Conservation (phyloP, 2,329 filamentous ascomycete genomes). For the Colletotrichum zoysiae region DNA sequence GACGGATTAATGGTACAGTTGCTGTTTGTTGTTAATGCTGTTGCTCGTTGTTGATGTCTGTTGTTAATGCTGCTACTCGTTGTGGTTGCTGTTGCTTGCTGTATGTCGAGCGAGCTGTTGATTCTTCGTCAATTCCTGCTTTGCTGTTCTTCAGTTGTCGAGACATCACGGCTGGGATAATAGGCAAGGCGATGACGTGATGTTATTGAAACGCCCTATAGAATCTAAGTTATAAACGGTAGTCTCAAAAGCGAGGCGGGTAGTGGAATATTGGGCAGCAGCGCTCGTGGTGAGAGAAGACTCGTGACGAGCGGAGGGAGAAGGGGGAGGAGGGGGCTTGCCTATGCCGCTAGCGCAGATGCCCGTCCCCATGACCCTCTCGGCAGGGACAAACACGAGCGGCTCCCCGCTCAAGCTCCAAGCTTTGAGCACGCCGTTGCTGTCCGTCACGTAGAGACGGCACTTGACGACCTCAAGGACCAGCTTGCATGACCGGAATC, state of each 20-base stretch:
- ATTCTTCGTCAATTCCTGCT: not conserved
- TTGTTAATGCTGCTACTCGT: not conserved
- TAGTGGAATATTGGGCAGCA: slow-evolving; percentile 19
- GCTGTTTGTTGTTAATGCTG: not conserved
- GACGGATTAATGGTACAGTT: not conserved
- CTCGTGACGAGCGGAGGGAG: slow-evolving; percentile 25
- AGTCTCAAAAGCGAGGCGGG: slow-evolving; percentile 34
- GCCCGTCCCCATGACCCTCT: slow-evolving; percentile 37
- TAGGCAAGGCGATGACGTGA: slow-evolving; percentile 34
- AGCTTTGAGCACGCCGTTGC: slow-evolving; percentile 30
- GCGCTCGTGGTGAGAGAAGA: slow-evolving; percentile 15
- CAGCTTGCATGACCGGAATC: slow-evolving; percentile 34
- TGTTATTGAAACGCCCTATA: slow-evolving; percentile 40
- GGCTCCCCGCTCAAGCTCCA: slow-evolving; percentile 34
- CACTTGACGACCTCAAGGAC: slow-evolving; percentile 38
- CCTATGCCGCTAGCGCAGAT: slow-evolving; percentile 37
- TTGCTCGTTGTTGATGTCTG: not conserved
- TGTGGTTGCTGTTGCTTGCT: not conserved
- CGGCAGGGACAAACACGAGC: slow-evolving; percentile 39
- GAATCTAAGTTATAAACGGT: slow-evolving; percentile 38
- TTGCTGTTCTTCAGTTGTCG: not conserved
- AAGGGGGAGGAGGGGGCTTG: slow-evolving; percentile 36
- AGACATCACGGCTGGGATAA: slow-evolving; percentile 5
- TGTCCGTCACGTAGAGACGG: slow-evolving; percentile 33
- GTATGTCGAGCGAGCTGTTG: not conserved